phyloP scores from a whole-genome alignment of 2,329 filamentous ascomycete species.

The Stagonosporopsis tanaceti region DNA sequence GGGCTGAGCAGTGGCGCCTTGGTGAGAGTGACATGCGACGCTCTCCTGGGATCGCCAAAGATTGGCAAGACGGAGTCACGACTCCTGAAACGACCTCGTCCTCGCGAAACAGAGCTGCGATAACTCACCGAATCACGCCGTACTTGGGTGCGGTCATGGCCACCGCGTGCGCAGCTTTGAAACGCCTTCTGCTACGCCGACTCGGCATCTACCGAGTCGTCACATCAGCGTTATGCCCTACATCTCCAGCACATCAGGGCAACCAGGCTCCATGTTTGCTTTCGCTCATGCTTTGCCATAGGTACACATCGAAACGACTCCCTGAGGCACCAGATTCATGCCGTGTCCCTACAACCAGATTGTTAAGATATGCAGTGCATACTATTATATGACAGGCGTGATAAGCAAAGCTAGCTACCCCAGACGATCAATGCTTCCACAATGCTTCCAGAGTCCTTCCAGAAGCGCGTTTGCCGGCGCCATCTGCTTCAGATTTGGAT shows the following conservation, averaged over 20 bases:
- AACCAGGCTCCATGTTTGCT: conserved; percentile 2
- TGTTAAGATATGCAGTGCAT: conserved; percentile 2
- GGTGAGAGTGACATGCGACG: conserved; percentile 25
- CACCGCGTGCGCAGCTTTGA: conserved; percentile 22
- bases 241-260: conserved; percentile 10
- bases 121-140: conserved; percentile 20
- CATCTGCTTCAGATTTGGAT: conserved; percentile 2
- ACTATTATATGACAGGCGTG: neutral
- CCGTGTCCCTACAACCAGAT: neutral
- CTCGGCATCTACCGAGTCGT: conserved; percentile 21
- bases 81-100: conserved; percentile 30
- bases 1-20: conserved; percentile 21
- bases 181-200: conserved; percentile 28
- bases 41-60: conserved; percentile 23
- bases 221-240: conserved; percentile 23
- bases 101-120: conserved; percentile 35
- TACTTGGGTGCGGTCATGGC: conserved; percentile 4
- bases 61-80: conserved; percentile 28
- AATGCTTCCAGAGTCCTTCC: neutral
- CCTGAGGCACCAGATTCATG: conserved; percentile 7
- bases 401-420: conserved; percentile 15
- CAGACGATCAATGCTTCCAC: conserved; percentile 10
- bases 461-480: conserved; percentile 14
- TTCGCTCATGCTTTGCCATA: conserved; percentile 8
- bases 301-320: conserved; percentile 1